Percentiles rank a stretch among this genome's conserved stretches.
These are phyloP conservation scores for Dioscorea zingiberensis DNA, from an alignment of 106 monocot genomes.

Conservation along the genomic window DNA sequence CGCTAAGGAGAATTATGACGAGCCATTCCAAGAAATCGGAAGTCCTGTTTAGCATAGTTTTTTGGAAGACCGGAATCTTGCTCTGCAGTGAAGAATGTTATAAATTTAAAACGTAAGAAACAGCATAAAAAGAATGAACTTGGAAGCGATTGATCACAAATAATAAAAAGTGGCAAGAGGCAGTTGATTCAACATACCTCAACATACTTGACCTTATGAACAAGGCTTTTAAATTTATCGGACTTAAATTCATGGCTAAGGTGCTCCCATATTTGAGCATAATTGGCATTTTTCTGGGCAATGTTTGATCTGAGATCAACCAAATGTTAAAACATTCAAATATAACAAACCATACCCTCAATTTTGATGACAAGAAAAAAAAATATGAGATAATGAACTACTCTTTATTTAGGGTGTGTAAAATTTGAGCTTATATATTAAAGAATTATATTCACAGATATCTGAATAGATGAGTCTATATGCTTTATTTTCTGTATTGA, in stretches of 20 bases:
- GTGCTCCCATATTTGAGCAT: constrained; percentile 99
- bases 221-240: constrained; percentile 91
- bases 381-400: no score
- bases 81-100: constrained; percentile 50
- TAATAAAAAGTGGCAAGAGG: no score
- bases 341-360: no score
- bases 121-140: neutral
- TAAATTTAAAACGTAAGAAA: no score
- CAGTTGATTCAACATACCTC: constrained; percentile 50
- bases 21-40: constrained; percentile 93
- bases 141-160: neutral
- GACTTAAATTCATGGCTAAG: constrained; percentile 91
- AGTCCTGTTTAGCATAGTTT: constrained; percentile 85
- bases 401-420: no score
- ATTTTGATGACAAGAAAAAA: no score
- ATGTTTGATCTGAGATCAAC: constrained; percentile 66
- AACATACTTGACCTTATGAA: constrained; percentile 94
- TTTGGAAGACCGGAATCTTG: constrained; percentile 88
- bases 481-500: no score
- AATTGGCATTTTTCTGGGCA: constrained; percentile 98
- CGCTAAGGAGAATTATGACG: constrained; percentile 80
- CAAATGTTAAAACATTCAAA: neutral
- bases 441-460: no score
- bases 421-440: no score
- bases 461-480: no score